A percentile compares a stretch with the other conserved stretches of the same genome.
These are phyloP conservation scores for Sclerotinia subarctica DNA, from an alignment of 2,329 filamentous ascomycete genomes.

Conservation along the genomic window DNA sequence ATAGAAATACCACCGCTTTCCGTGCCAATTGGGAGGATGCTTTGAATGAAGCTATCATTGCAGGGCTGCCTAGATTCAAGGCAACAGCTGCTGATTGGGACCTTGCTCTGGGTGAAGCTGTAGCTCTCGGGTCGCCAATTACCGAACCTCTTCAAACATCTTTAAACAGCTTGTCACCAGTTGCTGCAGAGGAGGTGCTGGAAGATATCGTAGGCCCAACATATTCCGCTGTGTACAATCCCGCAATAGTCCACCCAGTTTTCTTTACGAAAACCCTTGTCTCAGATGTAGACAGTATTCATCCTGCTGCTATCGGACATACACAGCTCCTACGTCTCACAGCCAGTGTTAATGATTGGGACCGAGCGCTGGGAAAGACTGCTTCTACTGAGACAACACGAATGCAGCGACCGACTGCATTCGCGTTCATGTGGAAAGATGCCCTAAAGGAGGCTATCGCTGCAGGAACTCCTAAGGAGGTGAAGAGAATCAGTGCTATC, in stretches of 20 bases:
- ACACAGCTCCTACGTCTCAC: constrained; percentile 5
- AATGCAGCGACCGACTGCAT: constrained; percentile 22
- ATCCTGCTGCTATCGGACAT: constrained; percentile 26
- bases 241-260: constrained; percentile 26
- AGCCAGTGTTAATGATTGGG: constrained; percentile 26
- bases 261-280: constrained; percentile 25
- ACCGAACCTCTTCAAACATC: constrained; percentile 14
- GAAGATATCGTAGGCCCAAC: not conserved
- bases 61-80: constrained; percentile 19
- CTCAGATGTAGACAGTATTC: constrained; percentile 20
- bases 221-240: constrained; percentile 21
- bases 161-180: no score
- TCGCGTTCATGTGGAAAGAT: constrained; percentile 15
- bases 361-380: constrained; percentile 27
- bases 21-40: constrained; percentile 32
- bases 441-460: constrained; percentile 12
- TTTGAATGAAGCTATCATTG: constrained; percentile 31
- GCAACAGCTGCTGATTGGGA: constrained; percentile 26
- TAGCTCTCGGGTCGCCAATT: constrained; percentile 21
- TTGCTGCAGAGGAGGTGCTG: not conserved
- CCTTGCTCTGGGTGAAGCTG: constrained; percentile 25
- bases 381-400: constrained; percentile 20
- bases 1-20: constrained; percentile 23
- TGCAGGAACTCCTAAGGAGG: not conserved
- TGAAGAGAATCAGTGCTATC: not conserved